Evolutionary conservation across 169 alveolate genomes (phyloP), one percentile per base, ranked within the genome.

Genomic region (Cryptosporidium bovis): DNA sequence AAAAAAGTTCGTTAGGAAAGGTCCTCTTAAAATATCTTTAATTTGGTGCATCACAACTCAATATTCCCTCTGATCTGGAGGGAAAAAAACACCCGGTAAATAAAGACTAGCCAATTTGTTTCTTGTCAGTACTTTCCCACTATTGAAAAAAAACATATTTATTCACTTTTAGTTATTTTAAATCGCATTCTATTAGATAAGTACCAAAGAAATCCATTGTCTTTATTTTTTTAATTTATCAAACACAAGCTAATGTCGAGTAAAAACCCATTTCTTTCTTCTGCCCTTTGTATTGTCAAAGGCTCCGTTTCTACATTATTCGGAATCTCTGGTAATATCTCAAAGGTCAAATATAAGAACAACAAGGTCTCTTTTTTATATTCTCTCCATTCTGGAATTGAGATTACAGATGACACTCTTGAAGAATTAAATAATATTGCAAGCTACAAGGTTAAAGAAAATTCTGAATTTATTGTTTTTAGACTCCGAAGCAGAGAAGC

Each of bases 21-120:
- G 2, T 46, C 51, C 18, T 13, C 16, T 53, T 34, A 50, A 24
- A 29, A 31, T 27, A 7, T 13, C n/a, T 24, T 20, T 65, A 50
- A 12, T 69, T 69, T 55, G 66, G 51, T 13, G 34, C 65, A 69
- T 69, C 40, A 29, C 40, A 33, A 51, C 20, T 60, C 29, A 50
- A 51, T 51, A 31, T 53, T 51, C 67, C 50, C 67, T 51, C 40
- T 29, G 56, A 36, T 51, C 51, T 69, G 33, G 83, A 50, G 40
- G 83, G 68, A 29, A 69, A 69, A 24, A 69, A 68, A 69, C 27
- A 3, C 83, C 83, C 83, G 83, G 83, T 53, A 53, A 33, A 5
- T 18, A 33, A 13, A 67, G 8, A 18, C 27, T 24, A 0, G 6
- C 64, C 20, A 67, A 46, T 29, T 24, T n/a, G 15, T 34, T 65